phyloP scores from a whole-genome alignment of 371 early-diverging fungal species.

The Rhizopus microsporus region DNA sequence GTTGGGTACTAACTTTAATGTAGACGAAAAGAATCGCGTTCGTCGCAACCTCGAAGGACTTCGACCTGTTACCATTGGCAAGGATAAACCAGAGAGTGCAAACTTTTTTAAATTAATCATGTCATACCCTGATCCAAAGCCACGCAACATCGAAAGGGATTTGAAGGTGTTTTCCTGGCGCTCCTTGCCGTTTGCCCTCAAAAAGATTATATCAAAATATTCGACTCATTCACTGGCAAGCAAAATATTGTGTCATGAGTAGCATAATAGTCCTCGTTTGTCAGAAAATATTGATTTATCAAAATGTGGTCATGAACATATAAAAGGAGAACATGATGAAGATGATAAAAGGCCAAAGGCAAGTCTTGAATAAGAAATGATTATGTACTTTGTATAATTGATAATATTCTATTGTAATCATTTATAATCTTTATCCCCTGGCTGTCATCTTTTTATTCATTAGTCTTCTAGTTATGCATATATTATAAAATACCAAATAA shows the following conservation, averaged over 20 bases:
- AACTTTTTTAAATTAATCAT: slow-evolving; percentile 79
- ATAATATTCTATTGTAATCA: background rate
- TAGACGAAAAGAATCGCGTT: slow-evolving; percentile 83
- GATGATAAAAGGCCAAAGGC: background rate
- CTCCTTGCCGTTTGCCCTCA: slow-evolving; percentile 62
- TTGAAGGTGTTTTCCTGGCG: slow-evolving; percentile 81
- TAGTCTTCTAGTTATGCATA: background rate
- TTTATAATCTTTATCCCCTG: background rate
- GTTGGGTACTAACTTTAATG: slow-evolving; percentile 65
- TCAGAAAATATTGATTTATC: slow-evolving; percentile 5
- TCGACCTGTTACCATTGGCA: slow-evolving; percentile 74
- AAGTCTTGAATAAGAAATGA: no score
- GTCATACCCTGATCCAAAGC: slow-evolving; percentile 77
- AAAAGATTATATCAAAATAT: slow-evolving; percentile 74
- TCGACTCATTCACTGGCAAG: slow-evolving; percentile 24
- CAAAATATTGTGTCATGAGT: background rate
- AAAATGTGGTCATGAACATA: slow-evolving; percentile 42
- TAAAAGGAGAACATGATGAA: slow-evolving; percentile 42
- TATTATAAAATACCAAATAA: slow-evolving; percentile 29
- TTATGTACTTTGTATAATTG: background rate
- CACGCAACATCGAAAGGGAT: slow-evolving; percentile 85
- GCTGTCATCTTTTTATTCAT: background rate
- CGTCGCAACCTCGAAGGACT: slow-evolving; percentile 81
- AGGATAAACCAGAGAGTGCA: slow-evolving; percentile 65
- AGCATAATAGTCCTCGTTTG: background rate